Base-by-base conservation (phyloP, 805 yeast genomes). In the Sugiyamaella valdiviana region DNA sequence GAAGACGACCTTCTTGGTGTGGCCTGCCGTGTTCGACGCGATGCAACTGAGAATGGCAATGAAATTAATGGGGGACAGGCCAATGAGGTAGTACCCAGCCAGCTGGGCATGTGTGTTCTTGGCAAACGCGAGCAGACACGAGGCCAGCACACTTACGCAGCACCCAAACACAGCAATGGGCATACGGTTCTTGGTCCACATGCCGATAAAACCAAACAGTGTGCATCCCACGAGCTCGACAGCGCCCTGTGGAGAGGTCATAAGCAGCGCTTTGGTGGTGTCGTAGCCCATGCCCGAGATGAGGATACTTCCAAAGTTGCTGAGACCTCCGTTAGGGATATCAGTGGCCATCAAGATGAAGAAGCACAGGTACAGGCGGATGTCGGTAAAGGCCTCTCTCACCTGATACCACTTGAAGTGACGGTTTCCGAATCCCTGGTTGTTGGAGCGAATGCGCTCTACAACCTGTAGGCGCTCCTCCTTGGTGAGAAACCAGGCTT, bases 1-100 rank as follows among this genome's bases (percentile, higher is more conserved):
- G 22, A 78, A 73, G 4, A 79, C 73, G 55, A 80, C 71, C 57
- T 83, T 80, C 64, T 85, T 85, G n/a, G 90, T 83, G 53, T 79
- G 77, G 10, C 93, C 93, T 1, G 89, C 80, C 32, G 81, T 75
- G 61, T 84, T 74, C 2, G 77, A 68, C 12, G 36, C 39, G 20
- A 50, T 49, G 32, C 46, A 41, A 22, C 50, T 38, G 16, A 44
- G 42, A 36, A 50, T 38, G 29, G 51, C 50, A 9, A 45, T 47
- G n/a, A 44, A 43, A 5, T 48, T 29, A 12, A 45, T 36, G 14
- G 54, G 45, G 2, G 52, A 29, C 6, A 50, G 39, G 16, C 44
- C 46, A n/a, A 36, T 46, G 14, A 50, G 23, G 19, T 37, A 45
- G 32, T 42, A 44, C 10, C 57, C 57, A 9, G 50, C 51, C n/a